A percentile compares a stretch with the other conserved stretches of the same genome.
These are phyloP conservation scores for Pseudoscleropodium purum DNA, from an alignment of 225 moss, liverwort and hornwort species.

Conservation along the genomic window DNA sequence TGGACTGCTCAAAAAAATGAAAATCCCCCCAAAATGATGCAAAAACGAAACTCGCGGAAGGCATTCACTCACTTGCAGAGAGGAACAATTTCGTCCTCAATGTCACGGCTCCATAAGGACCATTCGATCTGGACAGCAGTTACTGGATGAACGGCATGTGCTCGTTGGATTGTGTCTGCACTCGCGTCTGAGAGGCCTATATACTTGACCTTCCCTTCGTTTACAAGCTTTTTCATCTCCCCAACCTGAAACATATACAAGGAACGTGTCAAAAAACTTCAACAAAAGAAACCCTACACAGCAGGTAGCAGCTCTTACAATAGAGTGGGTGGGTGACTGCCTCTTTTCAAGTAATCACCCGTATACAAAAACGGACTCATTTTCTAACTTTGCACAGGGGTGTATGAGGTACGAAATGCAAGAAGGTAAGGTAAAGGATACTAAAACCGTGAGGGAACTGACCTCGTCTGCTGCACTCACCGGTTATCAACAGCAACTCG, in stretches of 20 bases:
- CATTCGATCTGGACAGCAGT: conserved; percentile 38
- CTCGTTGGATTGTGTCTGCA: conserved; percentile 33
- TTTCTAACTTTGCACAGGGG: not conserved
- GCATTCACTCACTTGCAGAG: conserved; percentile 28
- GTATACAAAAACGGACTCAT: not conserved
- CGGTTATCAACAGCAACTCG: not conserved
- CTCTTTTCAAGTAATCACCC: not conserved
- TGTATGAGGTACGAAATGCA: not conserved
- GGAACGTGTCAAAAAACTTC: not conserved
- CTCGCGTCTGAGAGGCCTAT: conserved; percentile 41
- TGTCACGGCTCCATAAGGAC: conserved; percentile 31
- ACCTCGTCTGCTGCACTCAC: not conserved
- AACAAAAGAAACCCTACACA: not conserved
- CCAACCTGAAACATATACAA: conserved; percentile 22
- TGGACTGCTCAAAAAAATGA: not conserved
- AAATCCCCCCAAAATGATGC: not conserved
- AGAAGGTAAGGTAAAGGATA: not conserved
- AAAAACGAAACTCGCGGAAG: not conserved
- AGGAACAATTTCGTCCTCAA: conserved; percentile 37
- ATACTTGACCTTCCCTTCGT: conserved; percentile 64
- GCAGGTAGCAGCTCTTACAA: not conserved
- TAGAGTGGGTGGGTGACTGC: not conserved
- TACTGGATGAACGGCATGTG: conserved; percentile 42
- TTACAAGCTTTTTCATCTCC: conserved; percentile 52
- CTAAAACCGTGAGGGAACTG: not conserved